These are phyloP conservation scores for Senecio squalidus DNA, from an alignment of 140 eudicot genomes.

Conservation along the genomic window DNA sequence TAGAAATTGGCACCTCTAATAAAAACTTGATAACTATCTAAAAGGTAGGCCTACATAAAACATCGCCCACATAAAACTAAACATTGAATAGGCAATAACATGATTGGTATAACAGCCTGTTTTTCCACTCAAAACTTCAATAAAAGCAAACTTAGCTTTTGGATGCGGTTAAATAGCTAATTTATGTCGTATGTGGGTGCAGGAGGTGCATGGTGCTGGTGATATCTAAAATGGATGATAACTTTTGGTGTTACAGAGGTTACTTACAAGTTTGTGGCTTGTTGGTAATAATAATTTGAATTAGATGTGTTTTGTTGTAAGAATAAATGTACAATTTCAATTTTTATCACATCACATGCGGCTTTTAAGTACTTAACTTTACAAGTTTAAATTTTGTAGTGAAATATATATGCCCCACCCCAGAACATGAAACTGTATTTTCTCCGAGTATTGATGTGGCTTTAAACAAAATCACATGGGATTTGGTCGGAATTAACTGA, in stretches of 20 bases:
- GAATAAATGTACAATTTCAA: slow-evolving; percentile 22
- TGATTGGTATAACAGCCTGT: too few species aligned
- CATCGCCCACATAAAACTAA: too few species aligned
- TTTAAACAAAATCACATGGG: too few species aligned
- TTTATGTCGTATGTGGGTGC: slow-evolving; percentile 8
- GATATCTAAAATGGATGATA: slow-evolving; percentile 16
- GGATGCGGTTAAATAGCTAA: neutral
- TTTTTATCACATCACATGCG: slow-evolving; percentile 24
- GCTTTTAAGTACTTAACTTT: slow-evolving; percentile 15
- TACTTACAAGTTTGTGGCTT: slow-evolving; percentile 13
- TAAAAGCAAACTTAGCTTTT: neutral
- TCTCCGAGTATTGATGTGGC: neutral
- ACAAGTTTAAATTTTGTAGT: slow-evolving; percentile 6
- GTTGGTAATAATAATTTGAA: slow-evolving; percentile 23
- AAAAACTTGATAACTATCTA: too few species aligned
- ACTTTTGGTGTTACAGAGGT: slow-evolving; percentile 18
- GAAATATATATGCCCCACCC: neutral
- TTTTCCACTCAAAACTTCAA: too few species aligned
- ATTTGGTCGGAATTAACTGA: too few species aligned
- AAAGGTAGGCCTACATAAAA: too few species aligned
- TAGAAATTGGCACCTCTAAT: too few species aligned
- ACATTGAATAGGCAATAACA: too few species aligned
- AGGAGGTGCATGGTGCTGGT: slow-evolving; percentile 36
- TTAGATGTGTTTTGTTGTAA: slow-evolving; percentile 22
- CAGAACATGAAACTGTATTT: neutral